Percentiles rank a stretch among this genome's conserved stretches.
Conservation (phyloP, 2,329 filamentous ascomycete species). For the Ophiostoma angusticollis region DNA sequence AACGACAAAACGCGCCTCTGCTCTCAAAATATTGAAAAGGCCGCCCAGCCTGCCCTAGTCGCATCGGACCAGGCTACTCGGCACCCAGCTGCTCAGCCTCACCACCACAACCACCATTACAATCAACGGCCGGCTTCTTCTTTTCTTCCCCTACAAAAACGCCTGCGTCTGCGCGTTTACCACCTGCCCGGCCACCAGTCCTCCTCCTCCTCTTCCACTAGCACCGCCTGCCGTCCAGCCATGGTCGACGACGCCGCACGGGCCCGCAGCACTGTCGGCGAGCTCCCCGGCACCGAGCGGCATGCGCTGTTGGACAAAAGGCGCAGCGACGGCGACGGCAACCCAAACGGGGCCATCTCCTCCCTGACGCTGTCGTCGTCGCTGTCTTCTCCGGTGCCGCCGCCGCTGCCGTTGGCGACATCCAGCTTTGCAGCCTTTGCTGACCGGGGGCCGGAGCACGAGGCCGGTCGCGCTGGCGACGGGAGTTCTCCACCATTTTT, state of each 20-base stretch:
- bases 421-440: conserved; percentile 2
- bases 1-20: too few species aligned
- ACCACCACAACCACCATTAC: too few species aligned
- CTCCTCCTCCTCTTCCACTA: background rate
- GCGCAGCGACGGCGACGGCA: too few species aligned
- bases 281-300: background rate
- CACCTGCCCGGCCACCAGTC: background rate
- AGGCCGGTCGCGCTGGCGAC: background rate
- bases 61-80: too few species aligned
- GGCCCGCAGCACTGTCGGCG: background rate
- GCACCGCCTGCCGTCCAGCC: background rate
- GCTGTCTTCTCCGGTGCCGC: background rate
- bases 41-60: too few species aligned
- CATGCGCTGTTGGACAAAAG: too few species aligned
- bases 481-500: too few species aligned
- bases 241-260: background rate
- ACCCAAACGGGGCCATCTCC: background rate
- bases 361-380: background rate
- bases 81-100: background rate
- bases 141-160: background rate
- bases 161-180: conserved; percentile 1
- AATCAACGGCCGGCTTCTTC: background rate
- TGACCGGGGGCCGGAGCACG: conserved; percentile 13
- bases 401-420: conserved; percentile 2
- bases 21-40: too few species aligned